A percentile compares a stretch with the other conserved stretches of the same genome.
Evolutionary conservation across 306 rosid species (phyloP).

Genomic region (Lotus japonicus): DNA sequence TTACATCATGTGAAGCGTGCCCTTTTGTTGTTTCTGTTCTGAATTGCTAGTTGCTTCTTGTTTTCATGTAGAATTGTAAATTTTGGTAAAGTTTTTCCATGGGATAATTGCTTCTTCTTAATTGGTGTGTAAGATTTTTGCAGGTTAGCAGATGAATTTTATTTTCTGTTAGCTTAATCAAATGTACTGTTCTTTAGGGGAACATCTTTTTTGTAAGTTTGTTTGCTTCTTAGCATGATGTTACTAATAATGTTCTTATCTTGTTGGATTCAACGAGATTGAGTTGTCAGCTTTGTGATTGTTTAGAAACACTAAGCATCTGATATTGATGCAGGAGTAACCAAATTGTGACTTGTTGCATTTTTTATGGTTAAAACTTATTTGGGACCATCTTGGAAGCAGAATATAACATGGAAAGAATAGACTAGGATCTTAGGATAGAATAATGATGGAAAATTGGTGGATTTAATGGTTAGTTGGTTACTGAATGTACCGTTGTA

Average conservation of each 20-base stretch:
- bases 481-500: not conserved
- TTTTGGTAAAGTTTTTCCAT: not conserved
- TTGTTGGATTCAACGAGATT: not conserved
- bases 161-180: not conserved
- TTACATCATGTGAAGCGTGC: constrained; percentile 2
- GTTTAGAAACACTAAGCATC: not conserved
- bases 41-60: constrained; percentile 10
- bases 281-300: not conserved
- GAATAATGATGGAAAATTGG: constrained; percentile 1
- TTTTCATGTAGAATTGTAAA: not conserved
- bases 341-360: not conserved
- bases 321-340: not conserved
- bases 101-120: not conserved
- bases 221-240: not conserved
- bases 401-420: not conserved
- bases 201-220: not conserved
- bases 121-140: not conserved
- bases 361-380: not conserved
- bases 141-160: not conserved
- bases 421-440: not conserved
- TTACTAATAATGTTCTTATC: not conserved
- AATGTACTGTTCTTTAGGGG: not conserved
- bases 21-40: constrained; percentile 12
- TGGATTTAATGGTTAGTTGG: constrained; percentile 1
- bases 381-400: not conserved